Evolutionary conservation across 768 basidiomycete species (phyloP), one percentile per base, ranked within the genome.

Genomic region (Dentipellis sp.): DNA sequence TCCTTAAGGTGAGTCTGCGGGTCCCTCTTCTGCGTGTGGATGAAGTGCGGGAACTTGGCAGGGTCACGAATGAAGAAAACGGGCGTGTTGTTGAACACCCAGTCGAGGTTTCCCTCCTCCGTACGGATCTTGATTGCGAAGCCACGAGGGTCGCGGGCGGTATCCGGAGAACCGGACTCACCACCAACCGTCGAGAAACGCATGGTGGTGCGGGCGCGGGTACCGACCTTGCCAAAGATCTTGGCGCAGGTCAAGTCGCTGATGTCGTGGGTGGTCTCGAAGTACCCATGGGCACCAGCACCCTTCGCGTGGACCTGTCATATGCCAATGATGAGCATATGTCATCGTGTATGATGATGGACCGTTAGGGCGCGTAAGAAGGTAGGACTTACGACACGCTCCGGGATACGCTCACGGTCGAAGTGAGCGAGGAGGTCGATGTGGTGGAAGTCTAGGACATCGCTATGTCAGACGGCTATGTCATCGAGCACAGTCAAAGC

Each of bases 151-250:
- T 97, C 94, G 58, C 94, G 86, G 56, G 89, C 88, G n/a, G 83
- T 88, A 64, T 97, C 94, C 16, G 94, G 84, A 51, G 88, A 91
- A 14, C 94, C 94, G 38, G 78, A 75, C 62, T 91, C 89, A 53
- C 94, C 94, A 60, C 85, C 85, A 53, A 97, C 95, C 12, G 95
- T 98, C 47, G 91, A 93, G 81, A 97, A 97, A 48, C 95, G 86
- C 40, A 83, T 81, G 54, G 91, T 94, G 9, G 81, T 71, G 35
- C 80, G 82, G 53, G 84, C 83, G 72, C 86, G 75, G 72, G 82
- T 82, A 60, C 86, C 81, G 49, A 82, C 74, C 50, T 78, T 74
- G 37, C 75, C 78, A 70, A 95, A 80, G 60, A 91, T 71, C 35
- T 74, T 65, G 56, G 87, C 82, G 56, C 80, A 84, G 46, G 91